Percentiles rank a stretch among this genome's conserved stretches.
These are phyloP conservation scores for Neocallimastix lanati DNA, from an alignment of 192 early-diverging fungal species.

Conservation along the genomic window DNA sequence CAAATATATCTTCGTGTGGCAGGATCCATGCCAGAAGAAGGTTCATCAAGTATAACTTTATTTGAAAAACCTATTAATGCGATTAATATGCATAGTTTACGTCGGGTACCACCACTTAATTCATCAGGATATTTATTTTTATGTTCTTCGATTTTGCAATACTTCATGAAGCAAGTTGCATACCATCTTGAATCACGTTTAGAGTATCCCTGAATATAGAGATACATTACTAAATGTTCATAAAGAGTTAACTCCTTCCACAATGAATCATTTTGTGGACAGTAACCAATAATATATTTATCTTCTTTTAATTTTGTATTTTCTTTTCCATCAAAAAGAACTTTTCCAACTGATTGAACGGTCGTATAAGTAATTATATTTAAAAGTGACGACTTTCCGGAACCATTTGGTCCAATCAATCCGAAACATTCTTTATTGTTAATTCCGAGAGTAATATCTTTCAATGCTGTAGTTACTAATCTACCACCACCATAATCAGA, in stretches of 20 bases:
- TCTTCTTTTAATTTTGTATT: neutral
- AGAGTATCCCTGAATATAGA: neutral
- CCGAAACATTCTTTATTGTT: neutral
- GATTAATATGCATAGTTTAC: neutral
- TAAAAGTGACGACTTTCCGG: neutral
- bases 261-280: neutral
- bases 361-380: neutral
- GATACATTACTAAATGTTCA: neutral
- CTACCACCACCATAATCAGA: neutral
- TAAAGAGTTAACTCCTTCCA: neutral
- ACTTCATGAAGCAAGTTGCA: neutral
- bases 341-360: neutral
- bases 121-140: neutral
- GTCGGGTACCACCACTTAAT: neutral
- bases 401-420: neutral
- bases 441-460: neutral
- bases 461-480: neutral
- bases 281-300: neutral
- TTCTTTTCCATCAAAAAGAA: neutral
- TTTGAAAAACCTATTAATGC: neutral
- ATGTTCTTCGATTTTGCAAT: neutral
- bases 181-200: neutral
- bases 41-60: neutral
- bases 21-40: neutral
- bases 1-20: neutral